Evolutionary conservation across 2,329 filamentous ascomycete species (phyloP).

Genomic region (Pleurostoma richardsiae): DNA sequence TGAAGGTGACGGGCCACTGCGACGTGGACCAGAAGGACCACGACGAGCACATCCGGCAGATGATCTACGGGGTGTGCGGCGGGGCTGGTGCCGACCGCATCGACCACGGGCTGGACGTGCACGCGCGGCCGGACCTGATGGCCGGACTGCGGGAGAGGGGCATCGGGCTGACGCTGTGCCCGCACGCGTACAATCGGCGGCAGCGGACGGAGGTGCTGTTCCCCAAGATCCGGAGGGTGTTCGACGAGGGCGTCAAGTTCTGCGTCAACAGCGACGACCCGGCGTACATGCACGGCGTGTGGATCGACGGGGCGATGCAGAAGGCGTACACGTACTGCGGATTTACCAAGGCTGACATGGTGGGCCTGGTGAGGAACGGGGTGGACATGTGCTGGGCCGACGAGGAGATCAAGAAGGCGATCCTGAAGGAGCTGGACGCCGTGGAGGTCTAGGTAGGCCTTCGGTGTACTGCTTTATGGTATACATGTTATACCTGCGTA

Average conservation of each 20-base stretch:
- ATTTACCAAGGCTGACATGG: not conserved
- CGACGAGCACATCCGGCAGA: constrained; percentile 5
- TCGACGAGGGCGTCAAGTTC: not conserved
- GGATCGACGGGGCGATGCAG: constrained; percentile 14
- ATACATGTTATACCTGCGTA: too few relatives aligned
- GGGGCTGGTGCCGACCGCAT: not conserved
- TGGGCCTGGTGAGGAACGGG: not conserved
- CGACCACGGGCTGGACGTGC: not conserved
- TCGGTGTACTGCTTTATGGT: too few relatives aligned
- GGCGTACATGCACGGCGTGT: constrained; percentile 2
- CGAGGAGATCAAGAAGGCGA: not conserved
- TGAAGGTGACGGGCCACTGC: constrained; percentile 9
- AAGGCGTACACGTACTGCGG: not conserved
- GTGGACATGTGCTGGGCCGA: not conserved
- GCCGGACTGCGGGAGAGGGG: not conserved
- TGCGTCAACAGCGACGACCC: constrained; percentile 1
- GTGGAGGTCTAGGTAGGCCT: not conserved
- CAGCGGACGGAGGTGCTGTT: not conserved
- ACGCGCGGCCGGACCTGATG: not conserved
- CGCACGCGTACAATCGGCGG: not conserved
- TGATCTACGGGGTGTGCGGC: not conserved
- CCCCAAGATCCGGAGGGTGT: not conserved
- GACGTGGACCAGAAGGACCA: constrained; percentile 7
- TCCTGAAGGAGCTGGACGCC: not conserved
- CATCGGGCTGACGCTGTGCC: not conserved